Conservation (phyloP, 2,329 filamentous ascomycete genomes). For the Stachybotrys echinatus region DNA sequence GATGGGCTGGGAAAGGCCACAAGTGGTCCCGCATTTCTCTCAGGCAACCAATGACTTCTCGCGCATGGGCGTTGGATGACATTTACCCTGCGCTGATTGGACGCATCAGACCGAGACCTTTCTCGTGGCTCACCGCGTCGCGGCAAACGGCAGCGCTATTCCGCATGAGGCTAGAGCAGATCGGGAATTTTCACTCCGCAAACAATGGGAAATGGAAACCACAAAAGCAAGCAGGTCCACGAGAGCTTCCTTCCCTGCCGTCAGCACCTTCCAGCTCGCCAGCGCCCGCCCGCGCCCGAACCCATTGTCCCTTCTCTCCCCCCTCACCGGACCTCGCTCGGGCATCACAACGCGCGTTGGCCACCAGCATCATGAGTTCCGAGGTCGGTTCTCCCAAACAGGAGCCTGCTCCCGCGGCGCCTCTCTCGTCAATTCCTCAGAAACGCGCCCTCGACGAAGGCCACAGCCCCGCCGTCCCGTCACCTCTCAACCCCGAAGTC, state of each 20-base stretch:
- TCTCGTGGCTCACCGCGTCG: background rate
- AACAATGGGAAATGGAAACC: too few species aligned
- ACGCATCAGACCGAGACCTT: background rate
- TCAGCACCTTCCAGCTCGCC: background rate
- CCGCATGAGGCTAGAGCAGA: background rate
- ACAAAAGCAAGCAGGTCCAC: background rate
- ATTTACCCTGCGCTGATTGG: background rate
- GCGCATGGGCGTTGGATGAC: background rate
- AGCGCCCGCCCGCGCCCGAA: too few species aligned
- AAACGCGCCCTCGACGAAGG: slow-evolving; percentile 65
- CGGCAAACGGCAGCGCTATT: background rate
- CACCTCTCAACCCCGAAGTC: slow-evolving; percentile 66
- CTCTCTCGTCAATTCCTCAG: slow-evolving; percentile 49
- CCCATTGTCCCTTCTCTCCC: background rate
- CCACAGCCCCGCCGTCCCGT: slow-evolving; percentile 66
- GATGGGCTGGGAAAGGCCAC: background rate
- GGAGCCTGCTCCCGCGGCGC: slow-evolving; percentile 33
- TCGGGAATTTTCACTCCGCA: background rate
- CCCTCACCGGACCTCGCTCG: background rate
- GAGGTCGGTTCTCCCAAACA: slow-evolving; percentile 31
- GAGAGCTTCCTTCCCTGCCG: background rate
- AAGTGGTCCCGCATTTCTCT: background rate
- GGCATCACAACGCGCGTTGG: background rate
- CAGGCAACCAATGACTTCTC: background rate
- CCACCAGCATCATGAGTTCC: slow-evolving; percentile 23